Evolutionary conservation across 2,329 filamentous ascomycete species (phyloP).

Genomic region (Clarireedia hainanense): DNA sequence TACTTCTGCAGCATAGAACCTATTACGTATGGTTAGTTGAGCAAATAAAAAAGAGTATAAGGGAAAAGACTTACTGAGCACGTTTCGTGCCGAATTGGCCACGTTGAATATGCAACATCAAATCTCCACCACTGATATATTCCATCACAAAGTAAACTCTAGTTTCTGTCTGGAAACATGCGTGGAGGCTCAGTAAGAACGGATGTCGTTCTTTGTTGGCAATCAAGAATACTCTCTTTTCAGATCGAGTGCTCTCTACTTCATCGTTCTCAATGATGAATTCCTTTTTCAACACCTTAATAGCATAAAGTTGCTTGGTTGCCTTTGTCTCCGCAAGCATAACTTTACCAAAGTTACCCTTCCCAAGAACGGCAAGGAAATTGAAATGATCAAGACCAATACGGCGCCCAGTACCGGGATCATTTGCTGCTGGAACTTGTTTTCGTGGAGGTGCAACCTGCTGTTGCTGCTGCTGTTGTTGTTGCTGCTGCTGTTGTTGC

Average conservation of each 20-base stretch:
- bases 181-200: constrained; percentile 89
- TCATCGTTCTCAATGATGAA: constrained; percentile 99
- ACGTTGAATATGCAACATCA: constrained; percentile 98
- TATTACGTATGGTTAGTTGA: constrained; percentile 30
- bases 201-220: constrained; percentile 96
- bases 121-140: constrained; percentile 94
- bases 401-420: constrained; percentile 66
- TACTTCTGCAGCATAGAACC: constrained; percentile 95
- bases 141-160: constrained; percentile 99
- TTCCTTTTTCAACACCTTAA: constrained; percentile 99
- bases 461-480: constrained; percentile 25
- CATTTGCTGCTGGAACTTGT: constrained; percentile 61
- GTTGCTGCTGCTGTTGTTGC: constrained; percentile 23
- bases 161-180: constrained; percentile 98
- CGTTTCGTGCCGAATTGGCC: constrained; percentile 93
- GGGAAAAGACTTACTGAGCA: constrained; percentile 64
- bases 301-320: constrained; percentile 86
- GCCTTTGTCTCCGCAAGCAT: constrained; percentile 98
- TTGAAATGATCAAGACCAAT: constrained; percentile 99
- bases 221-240: constrained; percentile 95
- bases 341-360: constrained; percentile 99
- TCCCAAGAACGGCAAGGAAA: constrained; percentile 94
- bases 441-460: constrained; percentile 35
- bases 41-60: constrained; percentile 6
- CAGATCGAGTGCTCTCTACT: constrained; percentile 93